Percentiles rank a stretch among this genome's conserved stretches.
Conservation (phyloP, 306 rosid species). For the Echinosophora koreensis region DNA sequence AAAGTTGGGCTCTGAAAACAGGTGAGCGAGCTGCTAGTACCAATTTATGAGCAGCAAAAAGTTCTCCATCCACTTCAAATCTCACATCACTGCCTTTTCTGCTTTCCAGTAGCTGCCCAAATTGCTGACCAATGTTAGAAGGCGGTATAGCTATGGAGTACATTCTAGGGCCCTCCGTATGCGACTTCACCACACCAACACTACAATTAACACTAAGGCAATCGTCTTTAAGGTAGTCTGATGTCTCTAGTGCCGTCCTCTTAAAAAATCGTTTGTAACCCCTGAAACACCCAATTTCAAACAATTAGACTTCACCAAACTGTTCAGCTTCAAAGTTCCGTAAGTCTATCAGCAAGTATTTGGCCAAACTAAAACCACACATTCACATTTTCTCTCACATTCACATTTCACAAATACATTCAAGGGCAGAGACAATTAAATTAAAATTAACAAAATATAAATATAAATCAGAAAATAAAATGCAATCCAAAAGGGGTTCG, state of each 20-base stretch:
- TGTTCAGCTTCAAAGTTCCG: conserved; percentile 27
- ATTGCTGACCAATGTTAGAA: conserved; percentile 72
- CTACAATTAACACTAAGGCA: conserved; percentile 77
- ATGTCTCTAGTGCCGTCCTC: conserved; percentile 72
- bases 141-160: conserved; percentile 71
- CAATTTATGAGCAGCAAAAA: conserved; percentile 77
- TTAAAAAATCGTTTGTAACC: conserved; percentile 87
- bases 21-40: conserved; percentile 90
- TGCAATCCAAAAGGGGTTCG: no score
- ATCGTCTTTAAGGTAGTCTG: conserved; percentile 84
- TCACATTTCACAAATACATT: neutral
- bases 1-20: conserved; percentile 86
- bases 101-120: conserved; percentile 74
- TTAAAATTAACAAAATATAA: neutral
- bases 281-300: conserved; percentile 60
- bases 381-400: neutral
- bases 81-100: conserved; percentile 78
- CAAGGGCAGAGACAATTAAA: neutral
- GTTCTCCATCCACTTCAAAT: conserved; percentile 78
- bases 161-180: conserved; percentile 73
- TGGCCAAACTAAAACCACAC: neutral
- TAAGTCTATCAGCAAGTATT: neutral
- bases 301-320: conserved; percentile 33
- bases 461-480: neutral
- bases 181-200: conserved; percentile 84